phyloP scores from a whole-genome alignment of 768 basidiomycete species.

The Tephrocybe sp. region DNA sequence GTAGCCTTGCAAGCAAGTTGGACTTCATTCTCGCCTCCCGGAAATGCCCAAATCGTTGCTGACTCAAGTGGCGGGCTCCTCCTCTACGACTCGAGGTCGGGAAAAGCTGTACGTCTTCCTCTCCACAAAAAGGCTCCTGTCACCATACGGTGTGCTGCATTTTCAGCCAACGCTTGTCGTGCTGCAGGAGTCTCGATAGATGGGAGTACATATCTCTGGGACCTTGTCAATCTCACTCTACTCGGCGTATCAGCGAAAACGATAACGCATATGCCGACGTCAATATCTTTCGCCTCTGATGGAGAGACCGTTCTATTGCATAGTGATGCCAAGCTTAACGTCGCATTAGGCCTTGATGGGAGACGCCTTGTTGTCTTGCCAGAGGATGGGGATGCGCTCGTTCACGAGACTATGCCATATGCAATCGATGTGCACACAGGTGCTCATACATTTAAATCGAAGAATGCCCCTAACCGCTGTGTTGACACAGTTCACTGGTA shows the following conservation, averaged over 20 bases:
- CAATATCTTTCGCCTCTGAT: not conserved
- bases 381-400: no score
- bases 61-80: not conserved
- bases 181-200: not conserved
- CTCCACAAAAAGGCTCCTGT: not conserved
- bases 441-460: not conserved
- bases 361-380: no score
- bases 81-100: not conserved
- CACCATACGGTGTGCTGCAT: not conserved
- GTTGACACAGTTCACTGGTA: not conserved
- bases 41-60: not conserved
- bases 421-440: not conserved
- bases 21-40: constrained; percentile 1
- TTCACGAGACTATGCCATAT: no score
- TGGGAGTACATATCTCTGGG: constrained; percentile 2
- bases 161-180: not conserved
- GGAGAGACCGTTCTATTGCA: not conserved
- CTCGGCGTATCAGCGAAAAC: not conserved
- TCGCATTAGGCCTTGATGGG: not conserved
- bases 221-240: not conserved
- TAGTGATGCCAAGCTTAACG: not conserved
- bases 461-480: not conserved
- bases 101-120: not conserved
- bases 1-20: not conserved
- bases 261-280: not conserved